Conservation (phyloP, 106 monocot genomes). For the Acorus gramineus region DNA sequence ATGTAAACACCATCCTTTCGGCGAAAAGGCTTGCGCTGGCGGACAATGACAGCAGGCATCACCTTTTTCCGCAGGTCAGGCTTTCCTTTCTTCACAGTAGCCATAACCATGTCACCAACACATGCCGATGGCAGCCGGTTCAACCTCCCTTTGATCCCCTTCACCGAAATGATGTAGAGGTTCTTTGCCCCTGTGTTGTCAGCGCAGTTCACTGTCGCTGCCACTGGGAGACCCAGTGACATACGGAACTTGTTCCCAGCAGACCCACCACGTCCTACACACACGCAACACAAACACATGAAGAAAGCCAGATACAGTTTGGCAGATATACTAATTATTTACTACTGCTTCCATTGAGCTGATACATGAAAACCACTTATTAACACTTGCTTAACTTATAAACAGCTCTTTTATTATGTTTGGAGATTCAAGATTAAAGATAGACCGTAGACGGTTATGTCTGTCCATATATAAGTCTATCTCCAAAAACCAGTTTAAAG, state of each 20-base stretch:
- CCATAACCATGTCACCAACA: slow-evolving; percentile 64
- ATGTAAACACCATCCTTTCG: slow-evolving; percentile 65
- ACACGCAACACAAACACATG: background rate
- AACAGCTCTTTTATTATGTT: too few species aligned
- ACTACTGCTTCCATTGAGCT: too few species aligned
- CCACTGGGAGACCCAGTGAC: slow-evolving; percentile 64
- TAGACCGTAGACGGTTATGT: too few species aligned
- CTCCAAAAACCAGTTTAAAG: too few species aligned
- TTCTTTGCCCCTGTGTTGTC: slow-evolving; percentile 57
- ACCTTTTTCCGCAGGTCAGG: slow-evolving; percentile 57
- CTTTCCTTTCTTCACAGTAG: slow-evolving; percentile 62
- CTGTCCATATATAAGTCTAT: too few species aligned
- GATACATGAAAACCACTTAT: too few species aligned
- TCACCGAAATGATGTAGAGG: slow-evolving; percentile 54
- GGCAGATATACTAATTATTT: too few species aligned
- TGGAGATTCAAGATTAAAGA: too few species aligned
- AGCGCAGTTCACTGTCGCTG: slow-evolving; percentile 50
- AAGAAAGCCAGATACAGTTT: background rate
- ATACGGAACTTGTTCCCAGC: slow-evolving; percentile 52
- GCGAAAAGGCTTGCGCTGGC: slow-evolving; percentile 60
- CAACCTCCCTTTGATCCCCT: slow-evolving; percentile 48
- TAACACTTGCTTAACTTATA: too few species aligned
- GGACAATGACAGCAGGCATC: slow-evolving; percentile 56
- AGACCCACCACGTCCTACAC: slow-evolving; percentile 21
- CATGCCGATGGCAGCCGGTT: slow-evolving; percentile 47